Conservation (phyloP, 768 basidiomycete species). For the Candolleomyces aberdarensis region DNA sequence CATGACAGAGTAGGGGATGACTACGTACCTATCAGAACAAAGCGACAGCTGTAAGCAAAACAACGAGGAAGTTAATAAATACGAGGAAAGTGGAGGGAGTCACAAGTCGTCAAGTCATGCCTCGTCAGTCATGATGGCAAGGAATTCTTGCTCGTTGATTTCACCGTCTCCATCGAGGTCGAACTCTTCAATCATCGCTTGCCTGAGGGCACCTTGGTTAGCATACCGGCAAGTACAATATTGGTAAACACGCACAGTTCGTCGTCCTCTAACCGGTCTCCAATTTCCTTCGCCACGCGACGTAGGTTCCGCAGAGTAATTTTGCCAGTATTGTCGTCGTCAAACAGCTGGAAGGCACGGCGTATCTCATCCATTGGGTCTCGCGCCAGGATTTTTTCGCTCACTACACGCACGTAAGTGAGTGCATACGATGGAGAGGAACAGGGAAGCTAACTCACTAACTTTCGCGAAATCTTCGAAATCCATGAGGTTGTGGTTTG, state of each 20-base stretch:
- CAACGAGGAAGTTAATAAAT: background rate
- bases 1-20: background rate
- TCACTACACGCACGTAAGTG: slow-evolving; percentile 58
- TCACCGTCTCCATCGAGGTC: slow-evolving; percentile 98
- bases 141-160: slow-evolving; percentile 95
- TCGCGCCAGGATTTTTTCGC: slow-evolving; percentile 85
- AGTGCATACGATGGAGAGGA: slow-evolving; percentile 6
- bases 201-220: slow-evolving; percentile 44
- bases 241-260: slow-evolving; percentile 71
- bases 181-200: slow-evolving; percentile 99
- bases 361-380: slow-evolving; percentile 97
- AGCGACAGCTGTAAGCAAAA: background rate
- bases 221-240: background rate
- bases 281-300: slow-evolving; percentile 95
- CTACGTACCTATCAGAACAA: background rate
- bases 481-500: slow-evolving; percentile 80
- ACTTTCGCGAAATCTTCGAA: slow-evolving; percentile 94
- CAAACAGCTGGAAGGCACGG: slow-evolving; percentile 94
- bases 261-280: slow-evolving; percentile 92
- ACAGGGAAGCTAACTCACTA: slow-evolving; percentile 49
- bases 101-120: slow-evolving; percentile 36
- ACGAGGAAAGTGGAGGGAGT: background rate
- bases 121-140: slow-evolving; percentile 96
- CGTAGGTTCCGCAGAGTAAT: slow-evolving; percentile 88
- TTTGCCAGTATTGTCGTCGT: slow-evolving; percentile 93